Percentiles rank a stretch among this genome's conserved stretches.
Evolutionary conservation across 2,329 filamentous ascomycete species (phyloP).

Genomic region (Periconia sp.): DNA sequence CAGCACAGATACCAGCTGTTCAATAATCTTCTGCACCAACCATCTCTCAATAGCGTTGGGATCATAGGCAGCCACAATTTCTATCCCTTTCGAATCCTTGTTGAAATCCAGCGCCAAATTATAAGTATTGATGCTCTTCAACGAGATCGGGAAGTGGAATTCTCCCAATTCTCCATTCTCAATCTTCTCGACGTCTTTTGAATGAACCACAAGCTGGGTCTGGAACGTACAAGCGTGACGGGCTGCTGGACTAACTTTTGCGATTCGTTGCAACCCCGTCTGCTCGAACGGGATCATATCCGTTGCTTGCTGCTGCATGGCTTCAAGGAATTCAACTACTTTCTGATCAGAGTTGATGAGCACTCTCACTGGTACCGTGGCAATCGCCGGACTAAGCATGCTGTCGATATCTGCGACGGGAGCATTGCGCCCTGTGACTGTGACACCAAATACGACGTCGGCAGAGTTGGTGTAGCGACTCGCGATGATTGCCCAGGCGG

Average conservation of each 20-base stretch:
- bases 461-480: slow-evolving; percentile 24
- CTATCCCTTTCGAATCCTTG: not conserved
- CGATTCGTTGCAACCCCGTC: slow-evolving; percentile 34
- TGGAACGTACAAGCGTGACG: slow-evolving; percentile 56
- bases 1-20: not conserved
- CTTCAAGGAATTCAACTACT: slow-evolving; percentile 6
- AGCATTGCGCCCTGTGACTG: slow-evolving; percentile 38
- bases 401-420: slow-evolving; percentile 39
- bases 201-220: slow-evolving; percentile 11
- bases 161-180: not conserved
- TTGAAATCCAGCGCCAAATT: not conserved
- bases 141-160: too few relatives aligned
- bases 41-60: not conserved
- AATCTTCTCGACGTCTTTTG: not conserved
- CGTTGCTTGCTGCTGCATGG: slow-evolving; percentile 9
- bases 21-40: not conserved
- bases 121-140: too few relatives aligned
- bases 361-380: slow-evolving; percentile 36
- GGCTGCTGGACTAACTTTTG: slow-evolving; percentile 35
- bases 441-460: slow-evolving; percentile 46
- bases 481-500: slow-evolving; percentile 33
- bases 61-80: not conserved
- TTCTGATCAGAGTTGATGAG: slow-evolving; percentile 11
- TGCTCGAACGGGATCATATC: slow-evolving; percentile 35
- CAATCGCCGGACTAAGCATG: slow-evolving; percentile 47